Conservation (phyloP, 2,329 filamentous ascomycete species). For the Colletotrichum siamense region DNA sequence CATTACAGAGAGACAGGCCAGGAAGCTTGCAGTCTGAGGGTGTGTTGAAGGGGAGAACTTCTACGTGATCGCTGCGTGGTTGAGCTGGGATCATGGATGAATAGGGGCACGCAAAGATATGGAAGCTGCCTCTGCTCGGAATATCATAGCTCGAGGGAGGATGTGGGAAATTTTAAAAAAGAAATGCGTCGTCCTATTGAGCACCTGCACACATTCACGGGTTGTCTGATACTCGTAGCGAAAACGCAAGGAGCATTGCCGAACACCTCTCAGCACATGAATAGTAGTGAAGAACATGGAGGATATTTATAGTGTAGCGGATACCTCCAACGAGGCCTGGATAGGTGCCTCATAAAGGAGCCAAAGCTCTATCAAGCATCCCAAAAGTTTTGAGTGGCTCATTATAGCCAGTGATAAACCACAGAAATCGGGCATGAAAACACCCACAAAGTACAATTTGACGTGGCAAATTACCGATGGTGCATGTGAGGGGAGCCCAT, state of each 20-base stretch:
- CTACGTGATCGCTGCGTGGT: fast-evolving
- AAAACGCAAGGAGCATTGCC: not conserved
- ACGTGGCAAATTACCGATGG: not conserved
- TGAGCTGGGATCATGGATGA: too few species aligned
- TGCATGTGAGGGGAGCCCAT: not conserved
- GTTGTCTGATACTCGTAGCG: not conserved
- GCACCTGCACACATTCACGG: too few species aligned
- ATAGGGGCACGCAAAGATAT: too few species aligned
- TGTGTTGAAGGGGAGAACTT: too few species aligned
- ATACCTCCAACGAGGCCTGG: not conserved
- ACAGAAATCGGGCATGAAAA: too few species aligned
- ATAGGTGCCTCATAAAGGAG: not conserved
- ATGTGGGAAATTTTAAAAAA: too few species aligned
- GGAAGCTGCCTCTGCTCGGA: too few species aligned
- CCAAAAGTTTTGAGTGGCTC: not conserved
- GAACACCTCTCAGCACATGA: not conserved
- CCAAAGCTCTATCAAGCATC: not conserved
- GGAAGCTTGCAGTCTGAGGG: too few species aligned
- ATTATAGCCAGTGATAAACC: not conserved
- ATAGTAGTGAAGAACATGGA: not conserved
- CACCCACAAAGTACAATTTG: not conserved
- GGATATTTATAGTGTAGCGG: not conserved
- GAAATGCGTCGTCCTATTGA: too few species aligned
- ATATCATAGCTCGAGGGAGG: too few species aligned
- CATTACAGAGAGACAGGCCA: not conserved